Percentiles rank a stretch among this genome's conserved stretches.
phyloP scores from a whole-genome alignment of 768 basidiomycete genomes.

The Nidularia sp. region DNA sequence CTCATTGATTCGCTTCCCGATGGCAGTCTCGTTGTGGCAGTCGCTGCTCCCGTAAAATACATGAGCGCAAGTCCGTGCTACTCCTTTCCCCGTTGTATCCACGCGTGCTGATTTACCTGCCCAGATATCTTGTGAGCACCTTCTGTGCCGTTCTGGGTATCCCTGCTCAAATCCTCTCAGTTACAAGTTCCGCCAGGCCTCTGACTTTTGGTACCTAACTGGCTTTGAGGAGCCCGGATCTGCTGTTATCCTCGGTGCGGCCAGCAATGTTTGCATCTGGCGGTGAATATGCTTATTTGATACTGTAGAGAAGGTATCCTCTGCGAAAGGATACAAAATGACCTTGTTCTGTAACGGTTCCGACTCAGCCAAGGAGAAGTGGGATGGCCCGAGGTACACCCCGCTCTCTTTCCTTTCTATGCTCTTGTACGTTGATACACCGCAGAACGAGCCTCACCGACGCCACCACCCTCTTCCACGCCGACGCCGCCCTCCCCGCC shows the following conservation, averaged over 20 bases:
- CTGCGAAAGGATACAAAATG: conserved; percentile 76
- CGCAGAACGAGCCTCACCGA: conserved; percentile 62
- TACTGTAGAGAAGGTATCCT: conserved; percentile 61
- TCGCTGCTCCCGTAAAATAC: conserved; percentile 79
- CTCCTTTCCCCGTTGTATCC: conserved; percentile 4
- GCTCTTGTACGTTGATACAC: background rate
- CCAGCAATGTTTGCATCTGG: background rate
- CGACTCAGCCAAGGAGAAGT: conserved; percentile 75
- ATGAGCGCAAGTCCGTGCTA: conserved; percentile 71
- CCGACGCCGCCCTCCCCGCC: conserved; percentile 68
- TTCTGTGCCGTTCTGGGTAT: background rate
- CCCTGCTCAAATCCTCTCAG: conserved; percentile 34
- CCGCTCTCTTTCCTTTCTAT: background rate
- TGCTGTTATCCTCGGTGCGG: conserved; percentile 75
- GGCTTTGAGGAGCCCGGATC: conserved; percentile 94
- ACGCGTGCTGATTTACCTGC: conserved; percentile 3
- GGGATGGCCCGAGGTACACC: conserved; percentile 79
- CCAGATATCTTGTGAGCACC: conserved; percentile 72
- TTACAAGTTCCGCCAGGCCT: conserved; percentile 92
- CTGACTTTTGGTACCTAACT: conserved; percentile 94
- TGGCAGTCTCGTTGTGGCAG: conserved; percentile 68
- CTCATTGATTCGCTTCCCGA: conserved; percentile 77
- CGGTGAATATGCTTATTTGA: conserved; percentile 3
- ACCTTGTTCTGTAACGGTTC: conserved; percentile 78
- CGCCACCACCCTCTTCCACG: conserved; percentile 64